Percentiles rank a stretch among this genome's conserved stretches.
Evolutionary conservation across 352 stramenopile species (phyloP).

Genomic region (Globisporangium takayamanum): DNA sequence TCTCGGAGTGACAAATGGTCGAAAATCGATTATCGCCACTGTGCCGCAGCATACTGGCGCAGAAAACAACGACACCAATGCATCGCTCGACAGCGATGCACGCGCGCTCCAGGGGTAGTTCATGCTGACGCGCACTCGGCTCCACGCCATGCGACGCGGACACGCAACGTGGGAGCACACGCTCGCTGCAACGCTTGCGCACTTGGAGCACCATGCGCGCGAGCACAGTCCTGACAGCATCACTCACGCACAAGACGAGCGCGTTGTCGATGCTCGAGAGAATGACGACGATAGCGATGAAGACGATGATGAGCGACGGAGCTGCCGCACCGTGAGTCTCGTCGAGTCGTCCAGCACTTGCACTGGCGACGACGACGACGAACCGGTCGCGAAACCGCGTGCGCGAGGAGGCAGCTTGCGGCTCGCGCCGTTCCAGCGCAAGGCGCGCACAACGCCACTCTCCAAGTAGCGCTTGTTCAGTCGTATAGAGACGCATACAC

Average conservation of each 20-base stretch:
- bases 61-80: too few relatives aligned
- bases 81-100: not conserved
- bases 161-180: not conserved
- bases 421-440: constrained; percentile 12
- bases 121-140: not conserved
- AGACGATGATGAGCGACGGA: not conserved
- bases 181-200: constrained; percentile 2
- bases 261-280: not conserved
- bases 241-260: too few relatives aligned
- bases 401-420: too few relatives aligned
- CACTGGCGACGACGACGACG: not conserved
- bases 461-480: not conserved
- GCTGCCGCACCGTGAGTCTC: constrained; percentile 10
- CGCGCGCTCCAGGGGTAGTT: constrained; percentile 1
- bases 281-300: not conserved
- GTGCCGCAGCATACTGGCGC: too few relatives aligned
- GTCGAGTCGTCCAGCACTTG: constrained; percentile 1
- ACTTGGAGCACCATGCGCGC: constrained; percentile 3
- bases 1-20: too few relatives aligned
- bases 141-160: not conserved
- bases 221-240: not conserved
- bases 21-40: too few relatives aligned
- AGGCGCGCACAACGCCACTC: not conserved
- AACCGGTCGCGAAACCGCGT: not conserved
- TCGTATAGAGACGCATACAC: not conserved